Base-by-base conservation (phyloP, 805 yeast genomes). In the Schwanniomyces sp. region DNA sequence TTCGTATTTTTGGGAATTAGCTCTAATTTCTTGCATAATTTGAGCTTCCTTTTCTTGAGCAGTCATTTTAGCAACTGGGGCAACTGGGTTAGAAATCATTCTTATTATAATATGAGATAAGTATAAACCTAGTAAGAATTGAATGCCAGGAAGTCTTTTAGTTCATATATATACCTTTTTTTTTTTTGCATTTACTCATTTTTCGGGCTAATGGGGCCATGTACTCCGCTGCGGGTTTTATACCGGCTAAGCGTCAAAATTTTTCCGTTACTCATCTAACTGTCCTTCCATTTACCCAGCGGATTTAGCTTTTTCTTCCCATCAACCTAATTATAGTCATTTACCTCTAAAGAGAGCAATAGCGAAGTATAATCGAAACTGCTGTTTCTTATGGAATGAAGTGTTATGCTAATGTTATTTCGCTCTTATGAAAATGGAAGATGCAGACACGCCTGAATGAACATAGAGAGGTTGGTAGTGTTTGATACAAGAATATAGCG, bases 1-100 rank as follows among this genome's bases (percentile, higher is more conserved):
- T 48, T 72, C 75, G 59, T 51, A 72, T 52, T 61, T 68, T 40
- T 57, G 64, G 41, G 54, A 41, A 48, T 55, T 56, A 30, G 68
- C 60, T 67, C 74, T 69, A 51, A 73, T 73, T 53, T 72, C 77
- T 39, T 63, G 62, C 78, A 73, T 72, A 54, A 73, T 72, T 53
- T 62, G 61, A 51, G 76, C 76, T 64, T 73, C 78, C 60, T 73
- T 73, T 58, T 73, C 76, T 49, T 61, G 66, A 46, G 76, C 76
- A 48, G 72, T 61, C 52, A 62, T 48, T 54, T 54, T 63, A 29
- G 25, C 10, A 24, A 34, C 27, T n/a, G 39, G 18, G 17, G 46
- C 17, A 37, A 28, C 34, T 25, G 36, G 36, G 17, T 17, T 14
- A 7, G 36, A 32, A 18, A 32, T 32, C 36, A 32, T 32, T 32